These are phyloP conservation scores for Acephala macrosclerotiorum DNA, from an alignment of 2,329 filamentous ascomycete species.

Conservation along the genomic window DNA sequence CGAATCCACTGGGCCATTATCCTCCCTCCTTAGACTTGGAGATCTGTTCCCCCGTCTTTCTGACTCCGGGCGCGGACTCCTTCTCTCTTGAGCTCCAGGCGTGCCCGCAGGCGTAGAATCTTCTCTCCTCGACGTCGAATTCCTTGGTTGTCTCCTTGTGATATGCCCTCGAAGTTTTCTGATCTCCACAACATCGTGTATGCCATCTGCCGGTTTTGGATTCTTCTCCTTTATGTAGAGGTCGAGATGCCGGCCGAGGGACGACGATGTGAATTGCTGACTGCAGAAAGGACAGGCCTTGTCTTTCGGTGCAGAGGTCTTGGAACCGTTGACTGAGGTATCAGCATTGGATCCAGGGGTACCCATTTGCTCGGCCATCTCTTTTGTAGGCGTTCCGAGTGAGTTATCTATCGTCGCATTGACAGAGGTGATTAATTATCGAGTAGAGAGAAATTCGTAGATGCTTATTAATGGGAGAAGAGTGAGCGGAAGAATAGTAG, in stretches of 20 bases:
- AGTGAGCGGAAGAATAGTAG: conserved; percentile 1
- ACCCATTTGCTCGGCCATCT: conserved; percentile 45
- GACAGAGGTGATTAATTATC: conserved; percentile 9
- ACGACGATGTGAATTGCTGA: conserved; percentile 92
- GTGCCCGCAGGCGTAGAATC: conserved; percentile 65
- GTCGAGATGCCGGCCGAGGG: conserved; percentile 90
- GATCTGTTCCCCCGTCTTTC: conserved; percentile 44
- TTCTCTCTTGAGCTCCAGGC: conserved; percentile 50
- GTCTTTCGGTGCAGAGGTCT: conserved; percentile 66
- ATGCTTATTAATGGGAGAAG: not conserved
- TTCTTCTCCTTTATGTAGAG: conserved; percentile 95
- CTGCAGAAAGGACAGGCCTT: conserved; percentile 87
- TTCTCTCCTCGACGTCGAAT: conserved; percentile 60
- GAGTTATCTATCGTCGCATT: conserved; percentile 37
- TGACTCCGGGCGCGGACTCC: conserved; percentile 43
- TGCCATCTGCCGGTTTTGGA: conserved; percentile 82
- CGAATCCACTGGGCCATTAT: conserved; percentile 44
- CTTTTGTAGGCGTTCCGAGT: conserved; percentile 21
- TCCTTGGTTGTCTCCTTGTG: conserved; percentile 82
- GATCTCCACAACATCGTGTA: conserved; percentile 92
- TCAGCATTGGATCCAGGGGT: conserved; percentile 45
- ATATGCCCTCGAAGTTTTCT: conserved; percentile 82
- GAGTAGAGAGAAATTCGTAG: not conserved
- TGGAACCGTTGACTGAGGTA: conserved; percentile 42
- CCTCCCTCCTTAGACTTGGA: conserved; percentile 46